Percentiles rank a stretch among this genome's conserved stretches.
phyloP scores from a whole-genome alignment of 306 rosid genomes.

The Luffa acutangula region DNA sequence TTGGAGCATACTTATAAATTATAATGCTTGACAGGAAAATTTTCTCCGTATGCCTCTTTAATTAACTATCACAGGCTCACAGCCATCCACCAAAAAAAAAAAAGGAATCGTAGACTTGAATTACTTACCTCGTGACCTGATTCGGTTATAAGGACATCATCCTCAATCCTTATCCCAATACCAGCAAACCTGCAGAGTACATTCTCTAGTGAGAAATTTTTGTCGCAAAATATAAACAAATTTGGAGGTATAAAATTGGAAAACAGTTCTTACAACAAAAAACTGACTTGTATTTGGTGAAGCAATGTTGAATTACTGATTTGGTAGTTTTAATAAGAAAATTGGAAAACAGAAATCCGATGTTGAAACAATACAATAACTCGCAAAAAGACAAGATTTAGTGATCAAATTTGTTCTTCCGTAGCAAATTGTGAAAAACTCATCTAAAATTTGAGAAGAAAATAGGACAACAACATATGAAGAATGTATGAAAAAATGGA shows the following conservation, averaged over 20 bases:
- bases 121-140: constrained; percentile 56
- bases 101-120: not conserved
- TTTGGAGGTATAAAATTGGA: not conserved
- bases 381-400: not conserved
- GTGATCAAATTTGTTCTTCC: not conserved
- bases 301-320: not conserved
- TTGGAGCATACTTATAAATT: not conserved
- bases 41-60: not conserved
- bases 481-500: too few relatives aligned
- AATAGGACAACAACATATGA: too few relatives aligned
- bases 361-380: not conserved
- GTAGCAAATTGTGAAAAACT: not conserved
- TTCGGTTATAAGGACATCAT: constrained; percentile 73
- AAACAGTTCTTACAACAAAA: not conserved
- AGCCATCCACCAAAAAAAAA: not conserved
- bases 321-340: not conserved
- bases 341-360: not conserved
- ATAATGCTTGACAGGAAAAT: not conserved
- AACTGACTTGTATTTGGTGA: not conserved
- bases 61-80: not conserved
- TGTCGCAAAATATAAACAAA: not conserved
- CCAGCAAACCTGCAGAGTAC: constrained; percentile 51
- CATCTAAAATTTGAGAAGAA: not conserved
- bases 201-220: constrained; percentile 5
- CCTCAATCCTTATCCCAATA: constrained; percentile 88